Evolutionary conservation across 2,329 filamentous ascomycete species (phyloP), one percentile per base, ranked within the genome.

Genomic region (Ceratocystiopsis minuta): DNA sequence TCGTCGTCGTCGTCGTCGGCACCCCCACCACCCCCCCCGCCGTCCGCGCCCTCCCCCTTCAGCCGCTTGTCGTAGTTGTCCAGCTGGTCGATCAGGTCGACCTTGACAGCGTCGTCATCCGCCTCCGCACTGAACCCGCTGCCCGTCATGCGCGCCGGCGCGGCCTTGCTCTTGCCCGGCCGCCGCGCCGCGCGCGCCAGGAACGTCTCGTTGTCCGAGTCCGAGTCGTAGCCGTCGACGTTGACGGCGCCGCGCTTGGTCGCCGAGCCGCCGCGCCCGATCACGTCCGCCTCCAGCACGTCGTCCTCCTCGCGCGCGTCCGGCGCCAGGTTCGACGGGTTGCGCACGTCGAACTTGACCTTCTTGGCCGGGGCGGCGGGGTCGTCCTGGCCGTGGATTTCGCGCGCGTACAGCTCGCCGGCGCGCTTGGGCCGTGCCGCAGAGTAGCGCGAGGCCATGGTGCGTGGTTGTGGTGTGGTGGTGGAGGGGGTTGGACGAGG

Each of bases 211-310:
- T 92, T 88, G 41, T 80, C 75, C 3, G 88, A 93, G 60, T 98
- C 90, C 11, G 81, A 90, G 51, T 96, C 88, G 62, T 96, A 98
- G 40, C 90, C 90, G 54, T 96, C 90, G 35, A 98, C 76, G 54
- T 96, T 95, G 43, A 98, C 83, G 0, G 88, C 90, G 50, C 88
- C 88, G 48, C 90, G 83, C 58, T 94, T 94, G 1, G 85, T 83
- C 31, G 74, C 70, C 11, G 77, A 75, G 1, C 74, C 74, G 16
- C 75, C 69, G 2, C 78, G 81, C 15, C 87, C 86, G 49, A 96
- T 95, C 34, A 95, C 87, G 55, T 96, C 90, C 17, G 87, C 85
- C 40, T 93, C 84, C 10, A 98, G 72, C 24, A 88, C 72, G 4
- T 64, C 63, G 49, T 80, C 80, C 37, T 82, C 76, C 48, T 83